These are phyloP conservation scores for Pythium phragmitis DNA, from an alignment of 352 stramenopile species.

Conservation along the genomic window DNA sequence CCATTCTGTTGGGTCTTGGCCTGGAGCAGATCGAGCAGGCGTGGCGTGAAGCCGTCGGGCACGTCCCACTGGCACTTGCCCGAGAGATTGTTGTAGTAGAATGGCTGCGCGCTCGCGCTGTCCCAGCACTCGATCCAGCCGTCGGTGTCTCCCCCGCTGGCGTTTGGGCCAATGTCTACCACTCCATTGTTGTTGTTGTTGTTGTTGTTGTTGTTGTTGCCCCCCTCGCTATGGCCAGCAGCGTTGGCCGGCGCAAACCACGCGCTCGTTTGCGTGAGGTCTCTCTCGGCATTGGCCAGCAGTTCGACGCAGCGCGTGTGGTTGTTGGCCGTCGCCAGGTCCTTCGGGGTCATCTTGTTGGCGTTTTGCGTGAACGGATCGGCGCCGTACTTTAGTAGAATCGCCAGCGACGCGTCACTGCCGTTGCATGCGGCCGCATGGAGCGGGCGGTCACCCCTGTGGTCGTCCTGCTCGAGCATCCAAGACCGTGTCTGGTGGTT, in stretches of 20 bases:
- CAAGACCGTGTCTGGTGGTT: constrained; percentile 62
- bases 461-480: constrained; percentile 71
- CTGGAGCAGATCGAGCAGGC: constrained; percentile 23
- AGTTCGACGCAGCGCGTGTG: constrained; percentile 47
- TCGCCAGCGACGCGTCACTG: constrained; percentile 39
- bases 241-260: constrained; percentile 62
- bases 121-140: constrained; percentile 72
- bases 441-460: constrained; percentile 55
- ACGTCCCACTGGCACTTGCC: constrained; percentile 68
- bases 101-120: constrained; percentile 47
- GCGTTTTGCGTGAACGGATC: constrained; percentile 47
- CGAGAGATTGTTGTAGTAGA: constrained; percentile 77
- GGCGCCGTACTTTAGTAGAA: constrained; percentile 50
- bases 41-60: constrained; percentile 37
- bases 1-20: constrained; percentile 29
- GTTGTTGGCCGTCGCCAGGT: constrained; percentile 46
- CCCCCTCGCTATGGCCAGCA: constrained; percentile 6
- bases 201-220: too few relatives aligned
- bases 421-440: constrained; percentile 66
- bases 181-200: constrained; percentile 14
- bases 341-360: constrained; percentile 49
- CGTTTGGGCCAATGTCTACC: background rate
- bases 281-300: constrained; percentile 41
- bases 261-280: constrained; percentile 37
- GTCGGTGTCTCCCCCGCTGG: background rate